Percentiles rank a stretch among this genome's conserved stretches.
Evolutionary conservation across 2,329 filamentous ascomycete species (phyloP).

Genomic region (Hypomyces perniciosus): DNA sequence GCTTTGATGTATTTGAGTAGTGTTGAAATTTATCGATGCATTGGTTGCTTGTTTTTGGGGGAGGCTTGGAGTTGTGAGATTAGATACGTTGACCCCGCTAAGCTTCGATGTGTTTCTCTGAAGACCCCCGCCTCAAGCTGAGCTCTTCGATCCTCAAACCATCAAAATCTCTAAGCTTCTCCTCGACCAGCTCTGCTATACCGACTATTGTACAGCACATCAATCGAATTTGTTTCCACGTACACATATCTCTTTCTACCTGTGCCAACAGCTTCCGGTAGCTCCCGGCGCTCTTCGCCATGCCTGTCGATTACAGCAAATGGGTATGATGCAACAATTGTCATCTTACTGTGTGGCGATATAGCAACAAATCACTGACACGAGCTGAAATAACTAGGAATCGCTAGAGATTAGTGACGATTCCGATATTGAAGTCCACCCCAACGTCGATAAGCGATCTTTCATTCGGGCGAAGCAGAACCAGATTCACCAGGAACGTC

Average conservation of each 20-base stretch:
- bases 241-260: background rate
- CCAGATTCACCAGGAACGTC: conserved; percentile 89
- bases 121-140: conserved; percentile 9
- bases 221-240: background rate
- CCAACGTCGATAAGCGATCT: conserved; percentile 96
- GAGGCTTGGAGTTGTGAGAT: background rate
- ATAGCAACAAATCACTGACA: background rate
- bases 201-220: background rate
- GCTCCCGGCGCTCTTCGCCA: conserved; percentile 19
- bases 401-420: conserved; percentile 95
- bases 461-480: conserved; percentile 98
- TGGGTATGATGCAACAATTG: conserved; percentile 44
- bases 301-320: conserved; percentile 60
- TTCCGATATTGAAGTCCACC: conserved; percentile 96
- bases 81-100: conserved; percentile 4
- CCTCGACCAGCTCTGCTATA: background rate
- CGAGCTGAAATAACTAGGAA: conserved; percentile 47
- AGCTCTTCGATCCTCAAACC: background rate
- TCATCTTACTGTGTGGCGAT: background rate
- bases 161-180: background rate
- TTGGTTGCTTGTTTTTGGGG: no score
- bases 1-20: no score
- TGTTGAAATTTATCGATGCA: no score
- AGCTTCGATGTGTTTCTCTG: conserved; percentile 8
- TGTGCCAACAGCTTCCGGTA: conserved; percentile 1